Conservation (phyloP, 2,329 filamentous ascomycete genomes). For the Cordyceps cicadae region DNA sequence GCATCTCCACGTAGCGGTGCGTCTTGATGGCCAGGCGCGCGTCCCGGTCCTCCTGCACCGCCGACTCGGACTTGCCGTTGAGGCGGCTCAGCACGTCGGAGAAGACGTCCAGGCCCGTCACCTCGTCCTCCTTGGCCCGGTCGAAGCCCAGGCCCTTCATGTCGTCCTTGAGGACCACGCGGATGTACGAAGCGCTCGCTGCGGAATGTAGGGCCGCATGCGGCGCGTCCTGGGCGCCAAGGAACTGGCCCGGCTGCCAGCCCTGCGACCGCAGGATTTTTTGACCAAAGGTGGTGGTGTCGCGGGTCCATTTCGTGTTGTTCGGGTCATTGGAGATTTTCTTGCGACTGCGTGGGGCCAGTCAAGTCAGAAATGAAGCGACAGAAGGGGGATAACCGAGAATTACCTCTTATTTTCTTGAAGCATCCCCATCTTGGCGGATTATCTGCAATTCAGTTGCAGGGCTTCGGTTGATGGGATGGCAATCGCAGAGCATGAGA, state of each 20-base stretch:
- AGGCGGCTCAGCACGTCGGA: constrained; percentile 78
- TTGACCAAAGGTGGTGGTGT: constrained; percentile 77
- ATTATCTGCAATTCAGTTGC: neutral
- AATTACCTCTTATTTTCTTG: constrained; percentile 10
- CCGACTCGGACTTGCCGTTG: constrained; percentile 76
- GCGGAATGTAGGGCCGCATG: constrained; percentile 71
- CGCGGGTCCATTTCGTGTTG: constrained; percentile 85
- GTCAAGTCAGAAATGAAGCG: neutral
- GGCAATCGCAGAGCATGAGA: neutral
- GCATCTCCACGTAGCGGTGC: constrained; percentile 63
- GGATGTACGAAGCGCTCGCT: constrained; percentile 78
- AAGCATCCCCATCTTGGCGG: constrained; percentile 10
- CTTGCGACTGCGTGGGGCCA: constrained; percentile 24
- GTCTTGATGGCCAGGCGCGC: constrained; percentile 62
- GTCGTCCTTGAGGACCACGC: constrained; percentile 80
- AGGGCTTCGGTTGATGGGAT: neutral
- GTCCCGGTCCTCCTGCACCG: constrained; percentile 61
- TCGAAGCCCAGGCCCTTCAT: constrained; percentile 83
- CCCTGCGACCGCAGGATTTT: constrained; percentile 81
- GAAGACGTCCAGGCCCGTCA: constrained; percentile 80
- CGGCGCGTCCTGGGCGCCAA: constrained; percentile 68
- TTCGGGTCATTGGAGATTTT: constrained; percentile 90
- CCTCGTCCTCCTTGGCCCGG: constrained; percentile 62
- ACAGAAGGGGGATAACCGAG: neutral
- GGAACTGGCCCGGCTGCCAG: constrained; percentile 76